These are phyloP conservation scores for Pseudozyma flocculosa DNA, from an alignment of 1,284 basidiomycete species.

Conservation along the genomic window DNA sequence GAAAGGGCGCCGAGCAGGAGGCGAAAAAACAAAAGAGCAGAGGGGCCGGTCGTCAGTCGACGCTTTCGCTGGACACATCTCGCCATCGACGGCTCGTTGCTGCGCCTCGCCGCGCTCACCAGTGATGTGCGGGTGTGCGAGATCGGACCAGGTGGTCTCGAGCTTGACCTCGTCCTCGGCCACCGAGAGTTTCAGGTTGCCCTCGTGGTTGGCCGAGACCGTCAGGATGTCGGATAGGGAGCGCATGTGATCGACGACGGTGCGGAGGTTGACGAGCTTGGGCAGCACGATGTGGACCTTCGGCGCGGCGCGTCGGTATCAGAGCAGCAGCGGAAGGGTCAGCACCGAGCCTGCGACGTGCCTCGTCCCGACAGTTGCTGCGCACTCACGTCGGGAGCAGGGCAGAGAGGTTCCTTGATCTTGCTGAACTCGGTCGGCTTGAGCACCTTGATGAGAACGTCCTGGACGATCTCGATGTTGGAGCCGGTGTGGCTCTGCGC, in stretches of 20 bases:
- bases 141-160: constrained; percentile 53
- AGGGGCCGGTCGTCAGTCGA: too few relatives aligned
- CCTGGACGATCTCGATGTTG: constrained; percentile 51
- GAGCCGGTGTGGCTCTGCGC: constrained; percentile 43
- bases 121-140: constrained; percentile 40
- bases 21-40: too few relatives aligned
- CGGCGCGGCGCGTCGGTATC: not conserved
- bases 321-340: not conserved
- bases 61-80: too few relatives aligned
- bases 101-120: too few relatives aligned
- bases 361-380: too few relatives aligned
- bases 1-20: too few relatives aligned
- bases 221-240: constrained; percentile 45
- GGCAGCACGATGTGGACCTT: constrained; percentile 53
- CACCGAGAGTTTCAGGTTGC: constrained; percentile 35
- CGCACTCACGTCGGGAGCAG: constrained; percentile 47
- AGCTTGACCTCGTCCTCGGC: constrained; percentile 40
- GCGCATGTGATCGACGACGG: constrained; percentile 53
- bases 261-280: constrained; percentile 45
- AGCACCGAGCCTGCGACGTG: too few relatives aligned
- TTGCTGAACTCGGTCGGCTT: constrained; percentile 51
- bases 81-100: too few relatives aligned
- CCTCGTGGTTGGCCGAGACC: constrained; percentile 44
- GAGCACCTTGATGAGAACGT: constrained; percentile 55
- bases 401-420: constrained; percentile 55